These are phyloP conservation scores for Cladosporium colombiae DNA, from an alignment of 2,329 filamentous ascomycete genomes.

Conservation along the genomic window DNA sequence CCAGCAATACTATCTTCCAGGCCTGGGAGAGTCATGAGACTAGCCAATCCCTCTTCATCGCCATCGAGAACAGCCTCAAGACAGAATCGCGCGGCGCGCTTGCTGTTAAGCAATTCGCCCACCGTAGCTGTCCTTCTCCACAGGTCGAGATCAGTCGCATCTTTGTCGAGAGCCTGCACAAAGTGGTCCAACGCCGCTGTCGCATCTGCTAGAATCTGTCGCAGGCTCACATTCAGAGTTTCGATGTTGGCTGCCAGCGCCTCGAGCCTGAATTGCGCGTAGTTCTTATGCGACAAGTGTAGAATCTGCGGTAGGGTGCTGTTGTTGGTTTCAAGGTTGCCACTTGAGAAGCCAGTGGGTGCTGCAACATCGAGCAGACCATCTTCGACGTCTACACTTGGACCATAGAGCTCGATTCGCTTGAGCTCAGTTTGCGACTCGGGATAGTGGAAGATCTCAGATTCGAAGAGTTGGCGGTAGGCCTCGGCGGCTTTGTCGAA, in stretches of 20 bases:
- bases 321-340: constrained; percentile 70
- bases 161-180: constrained; percentile 63
- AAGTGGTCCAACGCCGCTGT: constrained; percentile 55
- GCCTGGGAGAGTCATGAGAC: constrained; percentile 58
- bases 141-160: constrained; percentile 64
- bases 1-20: constrained; percentile 57
- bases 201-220: constrained; percentile 37
- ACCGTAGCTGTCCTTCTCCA: constrained; percentile 64
- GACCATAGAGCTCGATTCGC: constrained; percentile 60
- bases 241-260: constrained; percentile 32
- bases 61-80: constrained; percentile 64
- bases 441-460: constrained; percentile 90
- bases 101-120: constrained; percentile 58
- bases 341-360: constrained; percentile 37
- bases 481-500: constrained; percentile 77
- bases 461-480: constrained; percentile 82
- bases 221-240: constrained; percentile 28
- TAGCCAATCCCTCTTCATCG: constrained; percentile 58
- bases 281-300: constrained; percentile 93
- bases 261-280: constrained; percentile 90
- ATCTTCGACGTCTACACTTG: constrained; percentile 44
- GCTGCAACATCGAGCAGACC: constrained; percentile 33
- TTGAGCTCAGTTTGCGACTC: constrained; percentile 85
- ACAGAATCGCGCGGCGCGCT: constrained; percentile 61
- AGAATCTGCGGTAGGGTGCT: constrained; percentile 85